Evolutionary conservation across 23 red algal genomes (phyloP).

Genomic region (Gracilaria caudata): DNA sequence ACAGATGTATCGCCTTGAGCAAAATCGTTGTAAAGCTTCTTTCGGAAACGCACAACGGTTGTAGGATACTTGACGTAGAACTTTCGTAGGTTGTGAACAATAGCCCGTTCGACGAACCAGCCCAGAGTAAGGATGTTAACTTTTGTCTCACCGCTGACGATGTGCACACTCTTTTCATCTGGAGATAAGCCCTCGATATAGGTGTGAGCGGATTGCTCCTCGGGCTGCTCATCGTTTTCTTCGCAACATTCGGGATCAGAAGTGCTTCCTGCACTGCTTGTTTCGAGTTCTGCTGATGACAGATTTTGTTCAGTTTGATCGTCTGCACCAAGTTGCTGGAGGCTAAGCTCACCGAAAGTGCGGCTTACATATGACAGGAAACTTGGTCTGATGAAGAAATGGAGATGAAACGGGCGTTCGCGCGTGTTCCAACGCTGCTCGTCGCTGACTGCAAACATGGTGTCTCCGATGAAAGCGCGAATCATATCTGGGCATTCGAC

Average conservation of each 20-base stretch:
- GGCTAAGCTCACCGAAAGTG: conserved; percentile 40
- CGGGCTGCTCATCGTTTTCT: background rate
- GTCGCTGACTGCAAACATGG: conserved; percentile 72
- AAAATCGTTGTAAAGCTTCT: conserved; percentile 60
- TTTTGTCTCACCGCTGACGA: conserved; percentile 52
- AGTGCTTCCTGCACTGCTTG: conserved; percentile 24
- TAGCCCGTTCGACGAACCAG: conserved; percentile 75
- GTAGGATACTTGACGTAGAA: conserved; percentile 71
- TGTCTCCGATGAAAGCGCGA: conserved; percentile 67
- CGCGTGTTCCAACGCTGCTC: conserved; percentile 57
- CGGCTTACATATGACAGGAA: conserved; percentile 58
- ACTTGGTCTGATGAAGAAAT: conserved; percentile 67
- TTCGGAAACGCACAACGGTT: conserved; percentile 63
- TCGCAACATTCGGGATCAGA: conserved; percentile 40
- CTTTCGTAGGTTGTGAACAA: conserved; percentile 69
- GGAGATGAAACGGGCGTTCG: conserved; percentile 28
- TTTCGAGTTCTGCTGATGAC: conserved; percentile 1
- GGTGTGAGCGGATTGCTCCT: background rate
- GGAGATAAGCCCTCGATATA: conserved; percentile 25
- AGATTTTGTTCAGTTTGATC: background rate
- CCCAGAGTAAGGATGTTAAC: conserved; percentile 66
- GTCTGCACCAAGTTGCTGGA: conserved; percentile 23
- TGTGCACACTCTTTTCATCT: conserved; percentile 45
- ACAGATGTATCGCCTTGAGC: conserved; percentile 51
- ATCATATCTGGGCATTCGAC: conserved; percentile 69